A percentile compares a stretch with the other conserved stretches of the same genome.
Conservation (phyloP, 1,284 basidiomycete genomes). For the Sporisorium iseilematis-ciliati region DNA sequence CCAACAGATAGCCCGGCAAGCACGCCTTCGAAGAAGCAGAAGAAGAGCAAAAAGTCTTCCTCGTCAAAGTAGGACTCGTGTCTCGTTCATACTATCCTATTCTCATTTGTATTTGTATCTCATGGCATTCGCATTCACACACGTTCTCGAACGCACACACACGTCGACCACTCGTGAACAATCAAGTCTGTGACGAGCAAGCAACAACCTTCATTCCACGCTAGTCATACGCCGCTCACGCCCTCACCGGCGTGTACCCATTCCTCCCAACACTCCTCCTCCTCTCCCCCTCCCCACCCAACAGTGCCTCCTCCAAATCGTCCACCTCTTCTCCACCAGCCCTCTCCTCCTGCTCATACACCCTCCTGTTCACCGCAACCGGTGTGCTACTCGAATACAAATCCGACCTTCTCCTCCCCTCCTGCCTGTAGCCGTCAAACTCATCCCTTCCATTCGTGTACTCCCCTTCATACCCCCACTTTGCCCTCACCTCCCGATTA, state of each 20-base stretch:
- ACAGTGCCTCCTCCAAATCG: slow-evolving; percentile 32
- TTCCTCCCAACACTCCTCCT: slow-evolving; percentile 30
- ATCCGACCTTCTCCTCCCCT: slow-evolving; percentile 10
- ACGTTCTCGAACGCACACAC: not conserved
- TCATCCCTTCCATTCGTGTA: slow-evolving; percentile 34
- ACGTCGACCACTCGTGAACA: not conserved
- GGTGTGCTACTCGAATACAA: slow-evolving; percentile 33
- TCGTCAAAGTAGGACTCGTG: slow-evolving; percentile 12
- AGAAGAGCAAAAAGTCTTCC: slow-evolving; percentile 31
- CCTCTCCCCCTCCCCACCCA: slow-evolving; percentile 24
- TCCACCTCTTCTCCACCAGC: slow-evolving; percentile 19
- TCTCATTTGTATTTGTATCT: slow-evolving; percentile 33
- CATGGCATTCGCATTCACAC: slow-evolving; percentile 19
- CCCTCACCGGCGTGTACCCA: slow-evolving; percentile 32
- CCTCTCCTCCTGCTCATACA: slow-evolving; percentile 16
- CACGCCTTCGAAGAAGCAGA: slow-evolving; percentile 35
- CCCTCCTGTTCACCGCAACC: slow-evolving; percentile 9
- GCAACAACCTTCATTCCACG: not conserved
- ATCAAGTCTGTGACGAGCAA: not conserved
- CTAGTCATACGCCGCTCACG: not conserved
- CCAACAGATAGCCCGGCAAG: slow-evolving; percentile 19
- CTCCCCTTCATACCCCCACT: no score
- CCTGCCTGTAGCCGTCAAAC: no score
- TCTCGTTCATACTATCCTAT: not conserved
- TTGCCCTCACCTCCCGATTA: slow-evolving; percentile 30